Percentiles rank a stretch among this genome's conserved stretches.
phyloP scores from a whole-genome alignment of 352 stramenopile species.

The Phytopythium ostracodes region DNA sequence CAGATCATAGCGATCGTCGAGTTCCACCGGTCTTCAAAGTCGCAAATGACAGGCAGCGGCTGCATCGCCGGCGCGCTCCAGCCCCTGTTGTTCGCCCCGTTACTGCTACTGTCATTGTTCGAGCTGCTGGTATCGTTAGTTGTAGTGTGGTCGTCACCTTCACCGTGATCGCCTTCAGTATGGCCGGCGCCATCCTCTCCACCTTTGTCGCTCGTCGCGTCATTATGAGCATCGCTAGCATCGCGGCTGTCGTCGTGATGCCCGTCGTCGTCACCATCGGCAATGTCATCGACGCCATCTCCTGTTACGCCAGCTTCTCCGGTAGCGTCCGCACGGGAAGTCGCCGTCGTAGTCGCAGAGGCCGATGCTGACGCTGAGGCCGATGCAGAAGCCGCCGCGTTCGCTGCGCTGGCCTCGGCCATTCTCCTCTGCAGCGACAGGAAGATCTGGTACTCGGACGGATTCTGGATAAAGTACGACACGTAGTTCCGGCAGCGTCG shows the following conservation, averaged over 20 bases:
- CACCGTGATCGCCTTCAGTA: neutral
- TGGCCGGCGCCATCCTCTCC: neutral
- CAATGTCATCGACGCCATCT: slow-evolving; percentile 11
- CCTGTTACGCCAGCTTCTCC: slow-evolving; percentile 13
- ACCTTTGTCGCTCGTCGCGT: slow-evolving; percentile 9
- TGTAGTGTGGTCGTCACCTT: neutral
- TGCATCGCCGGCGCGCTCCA: slow-evolving; percentile 10
- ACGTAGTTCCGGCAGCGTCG: slow-evolving; percentile 72
- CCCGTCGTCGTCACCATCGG: neutral
- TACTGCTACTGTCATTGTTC: neutral
- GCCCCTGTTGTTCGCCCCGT: neutral
- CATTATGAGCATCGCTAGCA: slow-evolving; percentile 7
- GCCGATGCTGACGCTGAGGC: slow-evolving; percentile 16
- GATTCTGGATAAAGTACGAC: slow-evolving; percentile 83
- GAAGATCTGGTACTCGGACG: slow-evolving; percentile 81
- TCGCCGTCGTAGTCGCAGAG: slow-evolving; percentile 11
- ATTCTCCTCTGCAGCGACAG: slow-evolving; percentile 65
- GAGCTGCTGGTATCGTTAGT: slow-evolving; percentile 8
- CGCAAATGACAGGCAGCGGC: slow-evolving; percentile 67
- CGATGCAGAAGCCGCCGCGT: slow-evolving; percentile 9
- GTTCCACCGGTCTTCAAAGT: slow-evolving; percentile 76
- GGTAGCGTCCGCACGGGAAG: slow-evolving; percentile 5
- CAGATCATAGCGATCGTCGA: slow-evolving; percentile 79
- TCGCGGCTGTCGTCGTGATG: neutral
- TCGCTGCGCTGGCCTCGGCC: slow-evolving; percentile 24